phyloP scores from a whole-genome alignment of 257 asterid genomes.

The Forsythia suspensa region DNA sequence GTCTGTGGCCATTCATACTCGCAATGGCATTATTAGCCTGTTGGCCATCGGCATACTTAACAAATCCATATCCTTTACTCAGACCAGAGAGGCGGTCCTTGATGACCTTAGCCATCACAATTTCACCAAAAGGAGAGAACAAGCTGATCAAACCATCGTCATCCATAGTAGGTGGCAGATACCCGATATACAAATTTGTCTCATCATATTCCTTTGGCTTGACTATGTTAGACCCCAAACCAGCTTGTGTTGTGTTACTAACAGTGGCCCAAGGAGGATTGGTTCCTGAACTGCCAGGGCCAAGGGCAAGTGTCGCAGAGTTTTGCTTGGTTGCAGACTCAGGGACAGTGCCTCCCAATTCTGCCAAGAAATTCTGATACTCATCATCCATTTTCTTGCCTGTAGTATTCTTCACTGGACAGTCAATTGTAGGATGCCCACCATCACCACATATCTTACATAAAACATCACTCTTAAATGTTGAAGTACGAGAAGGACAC shows the following conservation, averaged over 20 bases:
- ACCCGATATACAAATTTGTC: slow-evolving; percentile 84
- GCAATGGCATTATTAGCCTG: slow-evolving; percentile 88
- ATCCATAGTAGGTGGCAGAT: slow-evolving; percentile 85
- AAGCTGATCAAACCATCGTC: slow-evolving; percentile 82
- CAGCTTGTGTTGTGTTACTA: slow-evolving; percentile 50
- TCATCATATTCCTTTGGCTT: slow-evolving; percentile 95
- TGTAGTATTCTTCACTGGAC: slow-evolving; percentile 87
- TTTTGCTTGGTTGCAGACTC: slow-evolving; percentile 57
- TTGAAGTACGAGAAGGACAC: slow-evolving; percentile 81
- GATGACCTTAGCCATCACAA: slow-evolving; percentile 96
- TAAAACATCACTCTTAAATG: slow-evolving; percentile 88
- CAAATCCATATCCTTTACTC: slow-evolving; percentile 96
- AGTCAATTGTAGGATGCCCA: slow-evolving; percentile 89
- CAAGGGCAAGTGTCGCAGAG: slow-evolving; percentile 67
- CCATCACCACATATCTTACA: slow-evolving; percentile 98
- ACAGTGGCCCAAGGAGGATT: slow-evolving; percentile 88
- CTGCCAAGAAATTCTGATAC: slow-evolving; percentile 88
- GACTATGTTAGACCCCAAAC: slow-evolving; percentile 45
- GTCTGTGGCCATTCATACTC: slow-evolving; percentile 84
- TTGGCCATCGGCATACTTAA: slow-evolving; percentile 79
- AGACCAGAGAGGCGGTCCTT: slow-evolving; percentile 73
- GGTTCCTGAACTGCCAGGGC: slow-evolving; percentile 57
- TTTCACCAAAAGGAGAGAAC: slow-evolving; percentile 84
- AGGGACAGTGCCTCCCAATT: slow-evolving; percentile 87
- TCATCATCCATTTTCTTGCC: slow-evolving; percentile 99